Evolutionary conservation across 2,329 filamentous ascomycete genomes (phyloP).

Genomic region (Lomentospora prolificans): DNA sequence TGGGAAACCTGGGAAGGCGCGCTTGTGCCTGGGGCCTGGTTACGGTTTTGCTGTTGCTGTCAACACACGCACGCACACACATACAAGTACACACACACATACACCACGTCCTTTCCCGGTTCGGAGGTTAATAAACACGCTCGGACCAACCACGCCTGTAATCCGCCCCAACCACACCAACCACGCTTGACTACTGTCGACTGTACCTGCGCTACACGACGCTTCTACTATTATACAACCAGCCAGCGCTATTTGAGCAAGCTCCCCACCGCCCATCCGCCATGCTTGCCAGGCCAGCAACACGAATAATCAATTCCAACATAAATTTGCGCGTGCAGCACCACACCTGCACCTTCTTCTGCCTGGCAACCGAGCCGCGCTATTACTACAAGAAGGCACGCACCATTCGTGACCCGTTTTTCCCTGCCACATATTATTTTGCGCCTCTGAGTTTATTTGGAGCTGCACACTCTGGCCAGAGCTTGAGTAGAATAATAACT

Average conservation of each 20-base stretch:
- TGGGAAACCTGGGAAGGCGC: slow-evolving; percentile 8
- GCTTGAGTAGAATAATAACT: background rate
- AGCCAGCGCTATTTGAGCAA: too few species aligned
- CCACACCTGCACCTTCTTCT: background rate
- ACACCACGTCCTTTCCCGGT: slow-evolving; percentile 3
- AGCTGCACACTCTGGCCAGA: too few species aligned
- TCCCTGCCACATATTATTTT: background rate
- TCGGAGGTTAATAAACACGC: slow-evolving; percentile 9
- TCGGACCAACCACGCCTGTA: slow-evolving; percentile 1
- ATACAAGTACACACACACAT: background rate
- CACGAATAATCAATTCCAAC: background rate
- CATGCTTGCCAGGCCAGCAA: background rate
- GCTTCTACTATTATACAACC: too few species aligned
- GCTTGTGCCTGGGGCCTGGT: slow-evolving; percentile 6
- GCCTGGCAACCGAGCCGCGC: background rate
- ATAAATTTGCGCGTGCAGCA: background rate
- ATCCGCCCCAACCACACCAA: background rate
- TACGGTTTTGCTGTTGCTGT: slow-evolving; percentile 2
- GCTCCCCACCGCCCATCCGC: too few species aligned
- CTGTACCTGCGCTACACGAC: too few species aligned
- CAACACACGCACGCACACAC: slow-evolving; percentile 1
- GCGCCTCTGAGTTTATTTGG: background rate
- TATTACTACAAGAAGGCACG: background rate
- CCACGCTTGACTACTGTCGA: background rate
- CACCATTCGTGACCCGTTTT: background rate